Conservation (phyloP, 192 early-diverging fungal genomes). For the Kickxella alabastrina region DNA sequence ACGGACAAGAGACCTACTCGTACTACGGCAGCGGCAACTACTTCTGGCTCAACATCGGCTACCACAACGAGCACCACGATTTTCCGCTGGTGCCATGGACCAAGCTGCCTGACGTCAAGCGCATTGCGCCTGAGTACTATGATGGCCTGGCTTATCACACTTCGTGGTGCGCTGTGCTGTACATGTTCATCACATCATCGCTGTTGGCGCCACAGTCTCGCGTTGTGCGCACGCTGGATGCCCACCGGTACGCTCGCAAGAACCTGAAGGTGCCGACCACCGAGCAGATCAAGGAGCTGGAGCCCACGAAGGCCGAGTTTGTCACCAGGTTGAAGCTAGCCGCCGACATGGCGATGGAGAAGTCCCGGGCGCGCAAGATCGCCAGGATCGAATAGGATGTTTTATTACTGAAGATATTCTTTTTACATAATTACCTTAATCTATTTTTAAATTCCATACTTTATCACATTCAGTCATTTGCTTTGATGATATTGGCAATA, state of each 20-base stretch:
- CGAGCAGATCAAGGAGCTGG: conserved; percentile 17
- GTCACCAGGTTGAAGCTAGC: conserved; percentile 37
- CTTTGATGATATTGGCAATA: too few relatives aligned
- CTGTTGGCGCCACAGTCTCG: conserved; percentile 80
- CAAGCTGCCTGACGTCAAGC: conserved; percentile 72
- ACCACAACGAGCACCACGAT: conserved; percentile 99
- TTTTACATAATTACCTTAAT: too few relatives aligned
- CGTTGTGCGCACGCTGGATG: conserved; percentile 65
- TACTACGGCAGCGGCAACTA: conserved; percentile 91
- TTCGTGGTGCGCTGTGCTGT: conserved; percentile 82
- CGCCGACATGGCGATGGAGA: conserved; percentile 46
- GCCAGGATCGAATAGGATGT: not conserved
- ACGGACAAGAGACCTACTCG: conserved; percentile 94
- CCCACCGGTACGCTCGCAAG: conserved; percentile 70
- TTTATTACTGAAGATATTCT: not conserved
- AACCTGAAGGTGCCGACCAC: conserved; percentile 51
- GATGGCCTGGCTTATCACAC: conserved; percentile 77
- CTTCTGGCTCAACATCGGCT: conserved; percentile 91
- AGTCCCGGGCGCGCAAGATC: conserved; percentile 31
- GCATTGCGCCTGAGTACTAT: conserved; percentile 87
- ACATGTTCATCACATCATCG: conserved; percentile 73
- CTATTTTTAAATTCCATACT: too few relatives aligned
- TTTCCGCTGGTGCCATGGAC: conserved; percentile 87
- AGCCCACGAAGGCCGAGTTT: conserved; percentile 30
- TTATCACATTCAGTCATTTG: too few relatives aligned